These are phyloP conservation scores for Cyberlindnera americana DNA, from an alignment of 805 yeast genomes.

Conservation along the genomic window DNA sequence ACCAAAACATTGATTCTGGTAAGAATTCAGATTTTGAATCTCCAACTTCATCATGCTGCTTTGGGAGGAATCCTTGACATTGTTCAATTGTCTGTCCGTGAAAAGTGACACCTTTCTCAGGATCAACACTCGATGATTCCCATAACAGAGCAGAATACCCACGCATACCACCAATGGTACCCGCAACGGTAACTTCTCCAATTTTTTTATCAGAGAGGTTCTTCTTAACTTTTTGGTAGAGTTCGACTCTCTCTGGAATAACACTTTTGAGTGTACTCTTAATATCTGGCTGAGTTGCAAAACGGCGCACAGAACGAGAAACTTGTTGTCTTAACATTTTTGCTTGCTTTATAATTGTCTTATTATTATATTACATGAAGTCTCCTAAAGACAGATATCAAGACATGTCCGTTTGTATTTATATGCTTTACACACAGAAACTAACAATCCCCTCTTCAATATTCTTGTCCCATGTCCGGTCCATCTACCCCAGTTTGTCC, in stretches of 20 bases:
- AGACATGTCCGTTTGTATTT: not conserved
- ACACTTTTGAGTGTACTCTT: conserved; percentile 26
- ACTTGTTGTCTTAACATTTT: conserved; percentile 6
- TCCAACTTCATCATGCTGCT: conserved; percentile 32
- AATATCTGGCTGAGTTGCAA: conserved; percentile 21
- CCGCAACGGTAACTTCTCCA: conserved; percentile 43
- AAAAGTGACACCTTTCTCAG: conserved; percentile 73
- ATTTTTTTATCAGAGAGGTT: conserved; percentile 34
- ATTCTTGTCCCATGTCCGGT: not conserved
- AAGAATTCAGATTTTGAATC: conserved; percentile 51
- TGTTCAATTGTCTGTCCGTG: conserved; percentile 74
- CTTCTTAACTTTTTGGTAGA: conserved; percentile 38
- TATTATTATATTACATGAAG: too few species aligned
- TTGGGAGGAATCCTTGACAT: conserved; percentile 63
- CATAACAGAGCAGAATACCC: conserved; percentile 72
- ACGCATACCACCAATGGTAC: conserved; percentile 71
- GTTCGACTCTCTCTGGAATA: conserved; percentile 43
- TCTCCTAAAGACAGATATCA: too few species aligned
- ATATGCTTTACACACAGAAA: not conserved
- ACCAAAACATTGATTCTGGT: conserved; percentile 79
- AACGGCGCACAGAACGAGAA: conserved; percentile 7
- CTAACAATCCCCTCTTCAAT: too few species aligned
- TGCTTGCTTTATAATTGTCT: too few species aligned
- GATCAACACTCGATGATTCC: conserved; percentile 78
- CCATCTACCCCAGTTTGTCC: not conserved